phyloP scores from a whole-genome alignment of 805 yeast genomes.

The Yamadazyma paraphyllophila region DNA sequence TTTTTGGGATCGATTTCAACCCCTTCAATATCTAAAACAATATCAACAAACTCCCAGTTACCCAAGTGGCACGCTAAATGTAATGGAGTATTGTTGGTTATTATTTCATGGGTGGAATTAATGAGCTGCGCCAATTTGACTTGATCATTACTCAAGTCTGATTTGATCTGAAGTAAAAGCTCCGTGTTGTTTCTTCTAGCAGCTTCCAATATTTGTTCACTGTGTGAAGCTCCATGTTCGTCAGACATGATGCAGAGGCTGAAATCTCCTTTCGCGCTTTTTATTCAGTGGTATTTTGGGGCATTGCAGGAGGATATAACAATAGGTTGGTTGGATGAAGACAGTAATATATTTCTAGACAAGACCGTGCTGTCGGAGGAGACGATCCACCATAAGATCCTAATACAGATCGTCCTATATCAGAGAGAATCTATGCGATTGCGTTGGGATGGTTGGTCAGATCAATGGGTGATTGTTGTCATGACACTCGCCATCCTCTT shows the following conservation, averaged over 20 bases:
- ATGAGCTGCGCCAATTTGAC: conserved; percentile 47
- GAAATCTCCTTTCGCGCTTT: conserved; percentile 1
- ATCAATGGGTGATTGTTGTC: too few relatives aligned
- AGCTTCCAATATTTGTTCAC: conserved; percentile 79
- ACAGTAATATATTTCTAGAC: too few relatives aligned
- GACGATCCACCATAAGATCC: too few relatives aligned
- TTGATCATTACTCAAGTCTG: conserved; percentile 39
- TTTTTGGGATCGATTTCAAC: conserved; percentile 85
- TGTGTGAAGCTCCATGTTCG: conserved; percentile 58
- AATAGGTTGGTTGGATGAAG: too few relatives aligned
- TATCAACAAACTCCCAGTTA: conserved; percentile 80
- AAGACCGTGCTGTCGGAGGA: too few relatives aligned
- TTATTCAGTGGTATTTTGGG: too few relatives aligned
- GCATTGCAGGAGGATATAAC: too few relatives aligned
- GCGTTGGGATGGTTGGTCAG: too few relatives aligned
- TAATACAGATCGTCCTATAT: too few relatives aligned
- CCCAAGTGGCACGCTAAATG: conserved; percentile 84
- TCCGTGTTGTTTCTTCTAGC: conserved; percentile 87
- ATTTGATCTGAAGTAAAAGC: conserved; percentile 57
- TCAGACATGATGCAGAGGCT: conserved; percentile 6
- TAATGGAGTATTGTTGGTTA: conserved; percentile 76
- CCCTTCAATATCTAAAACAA: conserved; percentile 80
- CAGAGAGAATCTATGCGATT: too few relatives aligned
- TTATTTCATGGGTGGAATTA: conserved; percentile 63
- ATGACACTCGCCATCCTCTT: too few relatives aligned